phyloP scores from a whole-genome alignment of 805 yeast species.

The Kuraishia piskuri region DNA sequence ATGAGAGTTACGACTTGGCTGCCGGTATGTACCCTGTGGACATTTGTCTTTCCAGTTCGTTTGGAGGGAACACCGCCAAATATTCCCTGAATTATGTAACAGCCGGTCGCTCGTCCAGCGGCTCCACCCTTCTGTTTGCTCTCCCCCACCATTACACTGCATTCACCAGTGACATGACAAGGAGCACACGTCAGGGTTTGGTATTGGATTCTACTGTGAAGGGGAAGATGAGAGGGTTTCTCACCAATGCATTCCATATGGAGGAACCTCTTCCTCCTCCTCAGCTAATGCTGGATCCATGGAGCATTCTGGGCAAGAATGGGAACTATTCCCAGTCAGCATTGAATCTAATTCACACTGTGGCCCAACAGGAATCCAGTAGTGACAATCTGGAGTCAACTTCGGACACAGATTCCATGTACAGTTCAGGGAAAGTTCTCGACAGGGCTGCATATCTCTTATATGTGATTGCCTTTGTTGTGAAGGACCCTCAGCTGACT shows the following conservation, averaged over 20 bases:
- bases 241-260: constrained; percentile 23
- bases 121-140: constrained; percentile 36
- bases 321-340: constrained; percentile 25
- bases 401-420: constrained; percentile 77
- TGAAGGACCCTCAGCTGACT: constrained; percentile 46
- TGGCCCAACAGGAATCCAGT: constrained; percentile 44
- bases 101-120: constrained; percentile 30
- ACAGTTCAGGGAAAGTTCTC: constrained; percentile 68
- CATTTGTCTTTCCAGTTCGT: not conserved
- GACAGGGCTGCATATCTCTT: constrained; percentile 84
- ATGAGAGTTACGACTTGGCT: constrained; percentile 32
- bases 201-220: constrained; percentile 43
- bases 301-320: constrained; percentile 39
- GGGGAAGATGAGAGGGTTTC: constrained; percentile 41
- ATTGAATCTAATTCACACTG: constrained; percentile 29
- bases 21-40: constrained; percentile 46
- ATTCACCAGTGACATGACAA: not conserved
- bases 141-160: constrained; percentile 35
- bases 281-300: constrained; percentile 42
- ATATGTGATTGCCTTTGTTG: constrained; percentile 57
- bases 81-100: constrained; percentile 34
- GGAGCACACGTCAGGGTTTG: constrained; percentile 14
- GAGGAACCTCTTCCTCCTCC: constrained; percentile 16
- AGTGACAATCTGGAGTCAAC: constrained; percentile 44
- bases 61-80: not conserved